Base-by-base conservation (phyloP, 306 rosid species). In the Crotalaria pallida region DNA sequence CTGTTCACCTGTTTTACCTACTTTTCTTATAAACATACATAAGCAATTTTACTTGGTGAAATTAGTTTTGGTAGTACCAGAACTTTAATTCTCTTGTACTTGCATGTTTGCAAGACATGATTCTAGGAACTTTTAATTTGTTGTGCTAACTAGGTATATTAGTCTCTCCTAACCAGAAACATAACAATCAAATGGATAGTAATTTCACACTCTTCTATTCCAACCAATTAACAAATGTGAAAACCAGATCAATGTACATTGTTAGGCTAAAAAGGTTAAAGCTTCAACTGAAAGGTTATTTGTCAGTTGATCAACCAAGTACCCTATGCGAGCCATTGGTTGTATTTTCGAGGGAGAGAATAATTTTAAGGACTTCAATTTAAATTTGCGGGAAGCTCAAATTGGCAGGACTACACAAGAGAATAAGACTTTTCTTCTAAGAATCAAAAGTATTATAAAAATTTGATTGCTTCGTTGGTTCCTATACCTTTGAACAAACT, bases 1-100 rank as follows among this genome's bases (percentile, higher is more conserved):
- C 85, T 86, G 87, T 81, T 89, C 84, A 86, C 83, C 92, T n/a
- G 79, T 80, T 81, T 89, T 62, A 83, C 92, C 92, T 82, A 86
- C 88, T 81, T 76, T 60, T 48, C 76, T 76, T 58, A n/a, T 36
- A 60, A 77, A 60, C 24, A 49, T 65, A 60, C 24, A 49, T 65
- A 23, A 33, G 29, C 55, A 75, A 70, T 38, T 53, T 70, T 50
- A 44, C 71, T 71, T 62, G 44, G 4, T 65, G 43, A 45, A 65
- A 64, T 78, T 79, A 49, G 83, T 76, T 76, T 85, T 76, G 76
- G 78, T 81, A 48, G 81, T 66, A 81, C 88, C 83, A 45, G 74
- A 84, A 79, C 78, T 57, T 59, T 73, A 57, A 75, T 68, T 62
- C 73, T 58, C 2, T 5, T 56, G 81, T 70, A 58, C 80, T 76